Evolutionary conservation across 768 basidiomycete genomes (phyloP).

Genomic region (Mycena galericulata): DNA sequence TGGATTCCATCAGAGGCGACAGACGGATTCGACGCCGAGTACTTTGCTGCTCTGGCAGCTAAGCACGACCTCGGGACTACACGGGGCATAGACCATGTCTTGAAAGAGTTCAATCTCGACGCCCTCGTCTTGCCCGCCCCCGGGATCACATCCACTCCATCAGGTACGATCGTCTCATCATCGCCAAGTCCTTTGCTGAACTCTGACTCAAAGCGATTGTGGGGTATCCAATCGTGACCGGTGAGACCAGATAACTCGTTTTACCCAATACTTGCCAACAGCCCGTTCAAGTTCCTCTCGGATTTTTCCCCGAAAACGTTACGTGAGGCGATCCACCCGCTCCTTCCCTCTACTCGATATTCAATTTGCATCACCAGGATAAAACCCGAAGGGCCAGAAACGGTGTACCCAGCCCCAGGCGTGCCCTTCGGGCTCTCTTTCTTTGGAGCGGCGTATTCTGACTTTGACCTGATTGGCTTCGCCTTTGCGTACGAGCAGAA

Average conservation of each 20-base stretch:
- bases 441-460: constrained; percentile 71
- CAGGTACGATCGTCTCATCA: constrained; percentile 43
- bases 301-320: constrained; percentile 65
- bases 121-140: constrained; percentile 63
- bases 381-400: constrained; percentile 51
- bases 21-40: constrained; percentile 55
- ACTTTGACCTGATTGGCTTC: constrained; percentile 66
- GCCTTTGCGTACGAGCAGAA: constrained; percentile 77
- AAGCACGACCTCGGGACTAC: constrained; percentile 62
- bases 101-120: constrained; percentile 60
- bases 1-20: constrained; percentile 55
- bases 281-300: constrained; percentile 63
- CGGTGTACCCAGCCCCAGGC: constrained; percentile 64
- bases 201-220: constrained; percentile 56
- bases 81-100: constrained; percentile 65
- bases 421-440: constrained; percentile 74
- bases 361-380: constrained; percentile 37
- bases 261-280: constrained; percentile 3
- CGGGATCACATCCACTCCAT: constrained; percentile 53
- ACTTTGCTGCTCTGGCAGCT: constrained; percentile 56
- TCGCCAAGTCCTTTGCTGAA: not conserved
- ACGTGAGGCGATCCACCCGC: constrained; percentile 32
- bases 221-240: constrained; percentile 76
- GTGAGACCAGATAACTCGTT: constrained; percentile 43
- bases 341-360: not conserved